Percentiles rank a stretch among this genome's conserved stretches.
Conservation (phyloP, 352 stramenopile species). For the Plasmopara halstedii region DNA sequence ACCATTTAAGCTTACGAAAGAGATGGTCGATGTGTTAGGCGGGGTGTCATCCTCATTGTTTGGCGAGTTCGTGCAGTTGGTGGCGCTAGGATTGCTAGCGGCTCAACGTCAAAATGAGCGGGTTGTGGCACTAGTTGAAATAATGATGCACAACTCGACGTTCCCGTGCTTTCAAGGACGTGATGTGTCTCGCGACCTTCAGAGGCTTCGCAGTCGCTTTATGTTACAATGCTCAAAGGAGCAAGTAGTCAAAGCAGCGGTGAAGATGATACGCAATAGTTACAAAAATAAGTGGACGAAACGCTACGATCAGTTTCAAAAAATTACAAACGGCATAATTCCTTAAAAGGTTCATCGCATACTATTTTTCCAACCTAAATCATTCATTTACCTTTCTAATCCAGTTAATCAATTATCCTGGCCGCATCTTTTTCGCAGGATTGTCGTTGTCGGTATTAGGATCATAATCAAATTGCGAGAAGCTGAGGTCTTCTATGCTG, state of each 20-base stretch:
- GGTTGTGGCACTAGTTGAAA: constrained; percentile 61
- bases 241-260: constrained; percentile 58
- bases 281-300: constrained; percentile 91
- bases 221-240: constrained; percentile 45
- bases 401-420: constrained; percentile 5
- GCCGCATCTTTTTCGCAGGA: constrained; percentile 35
- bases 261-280: constrained; percentile 88
- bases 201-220: constrained; percentile 67
- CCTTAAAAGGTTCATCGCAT: constrained; percentile 26
- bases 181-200: constrained; percentile 81
- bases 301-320: constrained; percentile 92
- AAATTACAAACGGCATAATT: constrained; percentile 86
- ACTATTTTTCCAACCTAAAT: neutral
- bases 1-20: constrained; percentile 93
- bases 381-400: constrained; percentile 9
- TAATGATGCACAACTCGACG: constrained; percentile 80
- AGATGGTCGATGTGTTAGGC: constrained; percentile 92
- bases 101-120: constrained; percentile 53
- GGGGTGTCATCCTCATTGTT: constrained; percentile 45
- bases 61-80: constrained; percentile 63
- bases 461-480: constrained; percentile 83
- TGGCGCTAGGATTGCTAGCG: constrained; percentile 43
- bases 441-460: constrained; percentile 21
- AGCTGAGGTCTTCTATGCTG: constrained; percentile 73
- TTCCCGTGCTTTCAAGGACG: constrained; percentile 77